Base-by-base conservation (phyloP, 1,139 yeast genomes). In the Geotrichum histeridarum region DNA sequence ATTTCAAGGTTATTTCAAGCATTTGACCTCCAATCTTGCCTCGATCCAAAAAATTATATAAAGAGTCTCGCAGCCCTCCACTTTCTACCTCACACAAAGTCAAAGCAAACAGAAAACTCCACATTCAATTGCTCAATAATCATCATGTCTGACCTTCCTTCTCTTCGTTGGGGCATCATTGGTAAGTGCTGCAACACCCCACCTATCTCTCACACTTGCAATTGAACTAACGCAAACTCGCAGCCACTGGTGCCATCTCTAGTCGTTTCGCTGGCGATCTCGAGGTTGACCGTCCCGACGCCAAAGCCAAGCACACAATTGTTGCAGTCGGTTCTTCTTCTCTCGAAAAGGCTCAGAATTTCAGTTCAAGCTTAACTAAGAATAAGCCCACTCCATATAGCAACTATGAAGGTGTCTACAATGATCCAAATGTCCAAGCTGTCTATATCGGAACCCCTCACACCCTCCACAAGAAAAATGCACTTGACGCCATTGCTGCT, bases 381-480 rank as follows among this genome's bases (percentile, higher is more conserved):
- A 50, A 51, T 36, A 47, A 38, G 18, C 59, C 61, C 53, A 58
- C 55, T 12, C 62, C 66, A 8, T 69, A 70, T 52, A 73, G 69
- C 14, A 57, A 64, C 30, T 74, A 75, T 57, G 66, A 66, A 8
- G 73, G 69, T 2, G 64, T 82, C 48, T 78, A 73, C 58, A 60
- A 63, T 27, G 78, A 80, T 59, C 66, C 71, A 9, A 69, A 75
- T 8, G 75, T 81, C 42, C 80, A 81, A 55, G 72, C 78, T 30
- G 76, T 82, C 38, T 82, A 82, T 64, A 70, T 82, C 48, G 86
- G 83, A 3, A 76, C 83, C 6, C 86, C 86, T 3, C 85, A 82
- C 67, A 69, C 75, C 8, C 71, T 73, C 60, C 87, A 82, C 66
- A 77, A 78, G 58, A 75, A 74, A 39, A 77, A 76, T 59, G 77